Conservation (phyloP, 108 stramenopile genomes). For the Aurantiochytrium sp. region DNA sequence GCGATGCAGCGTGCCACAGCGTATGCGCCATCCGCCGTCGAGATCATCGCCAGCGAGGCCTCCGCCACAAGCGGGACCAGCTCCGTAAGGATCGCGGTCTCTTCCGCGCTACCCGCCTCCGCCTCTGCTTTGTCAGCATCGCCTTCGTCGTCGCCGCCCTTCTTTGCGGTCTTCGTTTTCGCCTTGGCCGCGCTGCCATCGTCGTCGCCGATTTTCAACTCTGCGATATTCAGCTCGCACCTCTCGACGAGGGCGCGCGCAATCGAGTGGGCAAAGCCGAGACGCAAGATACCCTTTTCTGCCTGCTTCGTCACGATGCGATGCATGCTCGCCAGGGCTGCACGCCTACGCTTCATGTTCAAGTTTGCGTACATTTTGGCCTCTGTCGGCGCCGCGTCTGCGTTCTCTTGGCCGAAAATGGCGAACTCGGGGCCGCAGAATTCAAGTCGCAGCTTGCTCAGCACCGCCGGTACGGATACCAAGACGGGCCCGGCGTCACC, state of each 20-base stretch:
- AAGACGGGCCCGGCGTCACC: background rate
- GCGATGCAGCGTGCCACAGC: slow-evolving; percentile 1
- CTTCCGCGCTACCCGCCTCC: background rate
- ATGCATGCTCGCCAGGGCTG: background rate
- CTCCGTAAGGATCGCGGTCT: background rate
- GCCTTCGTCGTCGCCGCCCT: background rate
- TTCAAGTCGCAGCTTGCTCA: background rate
- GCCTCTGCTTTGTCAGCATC: background rate
- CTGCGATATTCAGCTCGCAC: background rate
- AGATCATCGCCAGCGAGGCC: slow-evolving; percentile 3
- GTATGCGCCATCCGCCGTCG: background rate
- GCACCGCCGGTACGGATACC: background rate
- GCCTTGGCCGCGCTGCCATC: background rate
- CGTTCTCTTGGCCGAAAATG: background rate
- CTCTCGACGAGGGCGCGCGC: background rate
- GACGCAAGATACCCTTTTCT: background rate
- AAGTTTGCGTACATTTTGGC: background rate
- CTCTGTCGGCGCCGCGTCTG: background rate
- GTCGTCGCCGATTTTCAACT: background rate
- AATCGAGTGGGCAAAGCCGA: background rate
- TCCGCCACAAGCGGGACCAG: background rate
- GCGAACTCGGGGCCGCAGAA: background rate
- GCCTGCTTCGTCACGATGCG: background rate
- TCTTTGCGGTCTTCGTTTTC: background rate
- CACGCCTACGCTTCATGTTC: background rate